A percentile compares a stretch with the other conserved stretches of the same genome.
Conservation (phyloP, 768 basidiomycete genomes). For the Postia placenta region DNA sequence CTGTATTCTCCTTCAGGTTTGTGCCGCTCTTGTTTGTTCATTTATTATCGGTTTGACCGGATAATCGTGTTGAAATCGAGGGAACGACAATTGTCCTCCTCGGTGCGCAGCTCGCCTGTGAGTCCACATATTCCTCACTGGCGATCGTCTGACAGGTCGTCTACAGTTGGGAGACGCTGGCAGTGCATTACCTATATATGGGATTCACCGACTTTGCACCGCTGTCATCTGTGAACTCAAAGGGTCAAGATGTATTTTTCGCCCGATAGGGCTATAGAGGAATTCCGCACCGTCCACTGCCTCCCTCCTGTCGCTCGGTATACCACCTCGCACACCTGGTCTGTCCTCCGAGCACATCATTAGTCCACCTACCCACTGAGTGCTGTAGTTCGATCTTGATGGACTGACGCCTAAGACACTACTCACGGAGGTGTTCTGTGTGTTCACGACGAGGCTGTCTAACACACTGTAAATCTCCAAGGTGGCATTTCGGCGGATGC, state of each 20-base stretch:
- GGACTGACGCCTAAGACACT: constrained; percentile 5
- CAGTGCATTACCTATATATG: constrained; percentile 13
- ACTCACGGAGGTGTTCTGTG: constrained; percentile 12
- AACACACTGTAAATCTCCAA: neutral
- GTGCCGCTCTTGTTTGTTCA: no score
- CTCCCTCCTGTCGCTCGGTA: constrained; percentile 1
- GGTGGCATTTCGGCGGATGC: no score
- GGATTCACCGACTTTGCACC: constrained; percentile 6
- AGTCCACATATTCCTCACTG: neutral
- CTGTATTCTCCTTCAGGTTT: neutral
- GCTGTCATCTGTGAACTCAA: neutral
- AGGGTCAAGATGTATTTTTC: neutral
- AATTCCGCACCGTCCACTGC: neutral
- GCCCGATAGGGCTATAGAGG: neutral
- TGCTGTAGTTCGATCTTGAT: constrained; percentile 6
- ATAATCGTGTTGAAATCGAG: neutral
- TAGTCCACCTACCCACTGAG: neutral
- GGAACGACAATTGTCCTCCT: constrained; percentile 7
- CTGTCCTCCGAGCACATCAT: neutral
- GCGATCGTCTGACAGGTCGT: neutral
- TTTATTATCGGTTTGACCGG: no score
- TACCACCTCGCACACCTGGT: constrained; percentile 1
- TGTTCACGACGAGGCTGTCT: constrained; percentile 5
- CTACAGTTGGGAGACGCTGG: constrained; percentile 12
- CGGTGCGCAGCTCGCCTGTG: constrained; percentile 8